Evolutionary conservation across 768 basidiomycete genomes (phyloP), one percentile per base, ranked within the genome.

Genomic region (Botryobasidium botryosum): DNA sequence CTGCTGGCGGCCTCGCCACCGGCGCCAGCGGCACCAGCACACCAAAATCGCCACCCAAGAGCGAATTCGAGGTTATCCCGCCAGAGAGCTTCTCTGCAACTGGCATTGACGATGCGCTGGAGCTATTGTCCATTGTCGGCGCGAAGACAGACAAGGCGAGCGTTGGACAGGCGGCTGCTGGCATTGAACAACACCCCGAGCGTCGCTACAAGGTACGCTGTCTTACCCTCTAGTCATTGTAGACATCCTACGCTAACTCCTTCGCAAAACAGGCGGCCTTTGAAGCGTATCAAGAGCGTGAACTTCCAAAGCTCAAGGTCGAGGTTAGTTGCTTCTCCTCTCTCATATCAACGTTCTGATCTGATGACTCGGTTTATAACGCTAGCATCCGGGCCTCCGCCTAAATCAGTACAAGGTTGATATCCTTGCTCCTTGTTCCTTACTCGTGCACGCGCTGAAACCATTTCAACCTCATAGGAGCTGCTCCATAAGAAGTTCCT

Each of bases 71-170:
- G 28, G 52, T 56, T 6, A 59, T 63, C 42, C 69, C 72, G 45
- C 59, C 69, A 10, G 78, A 87, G 62, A 79, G 77, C 55, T 83
- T 68, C 60, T 58, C 75, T 3, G 90, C 90, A 12, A 86, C 83
- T 20, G 90, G 90, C 10, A 72, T 96, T 43, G 90, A 96, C 56
- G 79, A 86, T 58, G 87, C 84, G 6, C 59, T 96, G 41, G 90
- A 96, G 61, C 68, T 92, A 44, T 59, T 94, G 50, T 82, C 86
- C 47, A 71, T 88, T 3, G 86, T 92, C 23, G 91, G 76, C 38
- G 83, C 84, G 3, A 90, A 87, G 69, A 78, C 74, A 72, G 90
- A 92, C 60, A 92, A 92, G 64, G 84, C 85, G 1, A 85, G 82
- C 52, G 66, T 91, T 27, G 88, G 90, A 0, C 74, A 77, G 47